Evolutionary conservation across 441 rosid species (phyloP).

Genomic region (Flueggea neowawraea): DNA sequence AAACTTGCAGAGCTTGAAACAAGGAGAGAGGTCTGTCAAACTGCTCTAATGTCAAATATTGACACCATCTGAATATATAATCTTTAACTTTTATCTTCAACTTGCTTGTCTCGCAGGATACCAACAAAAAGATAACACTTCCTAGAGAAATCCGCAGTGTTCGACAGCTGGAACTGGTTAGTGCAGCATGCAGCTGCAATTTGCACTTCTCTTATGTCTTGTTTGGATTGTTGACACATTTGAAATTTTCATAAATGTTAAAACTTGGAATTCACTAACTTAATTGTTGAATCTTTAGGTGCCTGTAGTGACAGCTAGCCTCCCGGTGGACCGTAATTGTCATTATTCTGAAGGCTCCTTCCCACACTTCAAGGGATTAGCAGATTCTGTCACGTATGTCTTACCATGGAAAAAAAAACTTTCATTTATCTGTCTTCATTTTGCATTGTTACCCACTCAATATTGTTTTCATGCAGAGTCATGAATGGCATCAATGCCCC

Average conservation of each 20-base stretch:
- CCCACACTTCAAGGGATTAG: slow-evolving; percentile 83
- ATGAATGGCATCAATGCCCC: slow-evolving; percentile 99
- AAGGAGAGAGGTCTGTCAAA: slow-evolving; percentile 80
- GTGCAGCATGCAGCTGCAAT: slow-evolving; percentile 16
- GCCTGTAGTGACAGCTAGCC: slow-evolving; percentile 91
- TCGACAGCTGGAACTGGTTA: slow-evolving; percentile 86
- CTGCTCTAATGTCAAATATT: slow-evolving; percentile 1
- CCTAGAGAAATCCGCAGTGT: slow-evolving; percentile 95
- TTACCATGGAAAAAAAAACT: slow-evolving; percentile 17
- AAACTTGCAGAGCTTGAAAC: too few relatives aligned
- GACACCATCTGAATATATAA: too few relatives aligned
- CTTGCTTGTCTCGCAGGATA: slow-evolving; percentile 55
- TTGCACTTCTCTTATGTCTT: too few relatives aligned
- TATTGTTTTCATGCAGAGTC: slow-evolving; percentile 40
- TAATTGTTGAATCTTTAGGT: slow-evolving; percentile 48
- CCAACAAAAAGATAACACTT: slow-evolving; percentile 59
- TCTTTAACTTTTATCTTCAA: too few relatives aligned
- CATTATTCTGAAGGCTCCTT: slow-evolving; percentile 82
- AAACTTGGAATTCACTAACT: neutral
- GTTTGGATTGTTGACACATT: too few relatives aligned
- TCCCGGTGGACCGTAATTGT: slow-evolving; percentile 79
- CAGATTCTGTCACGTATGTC: slow-evolving; percentile 73
- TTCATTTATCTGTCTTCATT: slow-evolving; percentile 1
- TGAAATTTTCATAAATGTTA: too few relatives aligned
- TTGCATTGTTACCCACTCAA: too few relatives aligned